These are phyloP conservation scores for Agapanthus africanus DNA, from an alignment of 106 monocot species.

Conservation along the genomic window DNA sequence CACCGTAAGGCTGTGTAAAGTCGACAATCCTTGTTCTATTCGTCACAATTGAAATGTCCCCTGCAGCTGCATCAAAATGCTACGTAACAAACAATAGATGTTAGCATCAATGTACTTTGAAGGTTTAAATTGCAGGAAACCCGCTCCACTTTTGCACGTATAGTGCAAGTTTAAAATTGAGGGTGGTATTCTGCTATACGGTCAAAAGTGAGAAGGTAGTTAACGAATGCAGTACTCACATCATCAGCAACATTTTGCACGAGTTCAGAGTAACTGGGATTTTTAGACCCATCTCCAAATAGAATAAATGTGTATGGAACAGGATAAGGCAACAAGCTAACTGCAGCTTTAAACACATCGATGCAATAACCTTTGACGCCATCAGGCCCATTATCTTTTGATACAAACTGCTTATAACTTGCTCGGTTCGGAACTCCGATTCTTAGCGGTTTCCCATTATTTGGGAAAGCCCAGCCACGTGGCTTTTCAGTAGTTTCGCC, in stretches of 20 bases:
- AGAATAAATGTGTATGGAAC: constrained; percentile 48
- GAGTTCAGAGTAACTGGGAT: constrained; percentile 59
- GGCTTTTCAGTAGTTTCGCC: constrained; percentile 41
- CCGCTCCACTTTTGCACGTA: too few species aligned
- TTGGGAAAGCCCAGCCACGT: constrained; percentile 80
- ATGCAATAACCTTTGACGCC: constrained; percentile 53
- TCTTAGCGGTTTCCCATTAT: constrained; percentile 53
- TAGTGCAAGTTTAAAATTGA: too few species aligned
- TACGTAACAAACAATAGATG: too few species aligned
- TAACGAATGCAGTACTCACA: too few species aligned
- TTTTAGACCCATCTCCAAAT: constrained; percentile 56
- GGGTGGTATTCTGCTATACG: too few species aligned
- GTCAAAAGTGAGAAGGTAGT: too few species aligned
- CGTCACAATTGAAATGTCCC: constrained; percentile 67
- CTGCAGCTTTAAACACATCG: constrained; percentile 72
- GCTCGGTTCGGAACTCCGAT: constrained; percentile 67
- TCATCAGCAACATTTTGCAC: constrained; percentile 45
- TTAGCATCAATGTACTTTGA: too few species aligned
- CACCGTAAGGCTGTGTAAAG: constrained; percentile 78
- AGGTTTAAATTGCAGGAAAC: too few species aligned
- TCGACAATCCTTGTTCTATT: constrained; percentile 67
- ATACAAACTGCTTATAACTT: constrained; percentile 58
- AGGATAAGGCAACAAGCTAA: constrained; percentile 64
- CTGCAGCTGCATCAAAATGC: constrained; percentile 77
- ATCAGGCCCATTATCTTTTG: constrained; percentile 28